A percentile compares a stretch with the other conserved stretches of the same genome.
These are phyloP conservation scores for Amauroascus niger DNA, from an alignment of 2,329 filamentous ascomycete genomes.

Conservation along the genomic window DNA sequence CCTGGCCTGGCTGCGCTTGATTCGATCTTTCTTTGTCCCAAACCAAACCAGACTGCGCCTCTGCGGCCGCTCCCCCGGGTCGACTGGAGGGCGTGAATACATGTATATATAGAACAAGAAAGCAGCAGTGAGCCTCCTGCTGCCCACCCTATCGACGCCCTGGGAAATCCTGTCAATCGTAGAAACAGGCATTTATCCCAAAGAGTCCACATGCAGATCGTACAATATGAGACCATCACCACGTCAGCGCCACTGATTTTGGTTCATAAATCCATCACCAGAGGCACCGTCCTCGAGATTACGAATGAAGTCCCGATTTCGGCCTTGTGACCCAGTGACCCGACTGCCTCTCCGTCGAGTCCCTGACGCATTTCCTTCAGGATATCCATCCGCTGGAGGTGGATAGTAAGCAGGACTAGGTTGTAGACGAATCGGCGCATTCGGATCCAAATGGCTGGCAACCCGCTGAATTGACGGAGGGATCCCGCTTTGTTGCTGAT, in stretches of 20 bases:
- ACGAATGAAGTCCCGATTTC: conserved; percentile 80
- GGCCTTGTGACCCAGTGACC: conserved; percentile 33
- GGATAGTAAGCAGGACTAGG: conserved; percentile 97
- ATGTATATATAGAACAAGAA: conserved; percentile 9
- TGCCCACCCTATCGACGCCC: not conserved
- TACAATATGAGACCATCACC: not conserved
- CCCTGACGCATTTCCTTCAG: conserved; percentile 51
- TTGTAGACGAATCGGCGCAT: conserved; percentile 82
- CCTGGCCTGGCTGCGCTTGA: not conserved
- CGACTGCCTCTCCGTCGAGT: conserved; percentile 68
- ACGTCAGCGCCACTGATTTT: conserved; percentile 57
- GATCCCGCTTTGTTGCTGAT: conserved; percentile 86
- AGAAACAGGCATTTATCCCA: not conserved
- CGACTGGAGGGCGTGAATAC: not conserved
- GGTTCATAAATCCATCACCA: conserved; percentile 78
- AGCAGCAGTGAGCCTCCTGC: not conserved
- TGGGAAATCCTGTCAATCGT: not conserved
- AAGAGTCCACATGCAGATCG: not conserved
- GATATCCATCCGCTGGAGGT: conserved; percentile 73
- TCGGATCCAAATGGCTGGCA: conserved; percentile 90
- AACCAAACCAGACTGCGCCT: not conserved
- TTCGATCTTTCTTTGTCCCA: not conserved
- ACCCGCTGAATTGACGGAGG: conserved; percentile 88
- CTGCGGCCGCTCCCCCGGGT: not conserved
- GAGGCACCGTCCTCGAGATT: conserved; percentile 89